A percentile compares a stretch with the other conserved stretches of the same genome.
Evolutionary conservation across 352 stramenopile species (phyloP).

Genomic region (Phytopythium oedochilum): DNA sequence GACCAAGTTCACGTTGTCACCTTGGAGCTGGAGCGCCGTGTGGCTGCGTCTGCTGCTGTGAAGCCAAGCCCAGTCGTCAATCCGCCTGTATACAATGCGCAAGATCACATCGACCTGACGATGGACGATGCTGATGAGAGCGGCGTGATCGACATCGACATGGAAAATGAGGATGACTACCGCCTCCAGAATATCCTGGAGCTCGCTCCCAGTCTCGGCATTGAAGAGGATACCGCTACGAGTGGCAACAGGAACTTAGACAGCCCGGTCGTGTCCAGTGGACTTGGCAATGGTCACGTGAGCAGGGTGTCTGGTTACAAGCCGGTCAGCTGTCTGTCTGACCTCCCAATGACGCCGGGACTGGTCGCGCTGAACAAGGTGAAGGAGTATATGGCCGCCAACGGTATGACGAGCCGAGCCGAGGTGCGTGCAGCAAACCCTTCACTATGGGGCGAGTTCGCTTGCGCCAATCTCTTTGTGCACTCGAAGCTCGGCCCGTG

Average conservation of each 20-base stretch:
- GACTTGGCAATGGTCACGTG: neutral
- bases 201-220: neutral
- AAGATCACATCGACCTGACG: neutral
- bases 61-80: neutral
- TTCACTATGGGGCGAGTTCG: slow-evolving; percentile 36
- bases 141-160: neutral
- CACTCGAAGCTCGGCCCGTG: slow-evolving; percentile 18
- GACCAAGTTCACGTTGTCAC: slow-evolving; percentile 13
- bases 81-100: neutral
- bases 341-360: slow-evolving; percentile 3
- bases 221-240: neutral
- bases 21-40: neutral
- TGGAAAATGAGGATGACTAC: neutral
- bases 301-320: too few relatives aligned
- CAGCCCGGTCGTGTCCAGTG: neutral
- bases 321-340: neutral
- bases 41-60: neutral
- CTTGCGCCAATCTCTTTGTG: slow-evolving; percentile 20
- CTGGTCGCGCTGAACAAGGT: slow-evolving; percentile 16
- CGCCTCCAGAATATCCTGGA: neutral
- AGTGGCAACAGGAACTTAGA: neutral
- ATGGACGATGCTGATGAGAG: neutral
- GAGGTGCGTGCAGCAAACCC: slow-evolving; percentile 30
- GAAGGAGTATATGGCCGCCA: slow-evolving; percentile 25
- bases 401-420: slow-evolving; percentile 19